Base-by-base conservation (phyloP, 2,329 filamentous ascomycete genomes). In the Beauveria rudraprayagi region DNA sequence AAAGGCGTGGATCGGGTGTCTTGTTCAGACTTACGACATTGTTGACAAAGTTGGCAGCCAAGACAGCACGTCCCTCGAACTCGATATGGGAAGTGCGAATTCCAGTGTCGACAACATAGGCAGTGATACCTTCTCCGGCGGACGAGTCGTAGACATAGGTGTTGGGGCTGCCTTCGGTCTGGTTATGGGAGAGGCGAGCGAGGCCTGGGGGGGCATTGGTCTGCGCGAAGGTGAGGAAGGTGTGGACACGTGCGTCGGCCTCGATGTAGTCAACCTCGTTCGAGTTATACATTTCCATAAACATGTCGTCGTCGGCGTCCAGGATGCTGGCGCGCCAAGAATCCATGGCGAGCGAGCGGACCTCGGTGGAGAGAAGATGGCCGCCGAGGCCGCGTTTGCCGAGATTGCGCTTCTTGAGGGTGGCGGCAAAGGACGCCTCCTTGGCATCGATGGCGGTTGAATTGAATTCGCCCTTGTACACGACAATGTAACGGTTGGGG, bases 401-500 rank as follows among this genome's bases (percentile, higher is more conserved):
- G 51, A 85, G 66, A 70, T 85, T 85, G 66, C 83, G 81, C 73
- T 82, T 85, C 70, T 79, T 74, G 61, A 87, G 71, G 50, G 78
- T 71, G 47, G 76, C 68, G 61, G 74, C 76, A 67, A 85, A 76
- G 61, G 72, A 75, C 37, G 75, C 71, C 67, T 83, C 73, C 70
- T 84, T 81, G 54, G 77, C 73, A 43, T 74, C 71, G 66, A 87
- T 79, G 43, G 74, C 73, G 17, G 76, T 77, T 24, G 78, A 73
- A 63, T 73, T 75, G 65, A 78, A 79, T 60, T 77, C 79, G 65
- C 75, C 76, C 70, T 86, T 83, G 76, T 86, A 87, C 62, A 88
- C 83, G 60, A 87, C 83, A 64, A 88, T 87, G 72, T 85, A 88
- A 54, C 77, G 76, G 73, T 83, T 80, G 41, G 80, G 73, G 53